Conservation (phyloP, 768 basidiomycete species). For the Gelatoporia subvermispora region DNA sequence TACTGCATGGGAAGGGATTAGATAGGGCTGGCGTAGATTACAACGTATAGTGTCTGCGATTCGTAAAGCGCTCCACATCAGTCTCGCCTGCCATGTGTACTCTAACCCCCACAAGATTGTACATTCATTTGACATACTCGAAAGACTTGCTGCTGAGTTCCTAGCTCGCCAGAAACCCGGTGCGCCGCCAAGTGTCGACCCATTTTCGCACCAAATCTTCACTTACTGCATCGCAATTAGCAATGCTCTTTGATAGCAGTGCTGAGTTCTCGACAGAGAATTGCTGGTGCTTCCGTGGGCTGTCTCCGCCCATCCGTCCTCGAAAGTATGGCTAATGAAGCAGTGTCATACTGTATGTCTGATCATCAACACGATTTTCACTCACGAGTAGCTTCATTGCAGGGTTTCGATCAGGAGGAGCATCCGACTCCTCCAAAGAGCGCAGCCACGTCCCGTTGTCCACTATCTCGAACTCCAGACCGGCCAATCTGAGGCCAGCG, state of each 20-base stretch:
- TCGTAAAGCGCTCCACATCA: too few species aligned
- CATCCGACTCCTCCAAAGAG: conserved; percentile 29
- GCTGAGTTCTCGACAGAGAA: conserved; percentile 31
- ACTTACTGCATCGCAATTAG: conserved; percentile 24
- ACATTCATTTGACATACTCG: too few species aligned
- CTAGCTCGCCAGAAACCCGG: conserved; percentile 35
- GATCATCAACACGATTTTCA: neutral
- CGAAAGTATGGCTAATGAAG: conserved; percentile 30
- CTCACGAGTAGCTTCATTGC: conserved; percentile 37
- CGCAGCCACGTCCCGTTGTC: conserved; percentile 33
- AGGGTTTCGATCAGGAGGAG: conserved; percentile 35
- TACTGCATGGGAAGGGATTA: too few species aligned
- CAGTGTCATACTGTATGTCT: conserved; percentile 6
- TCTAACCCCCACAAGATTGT: too few species aligned
- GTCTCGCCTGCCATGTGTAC: too few species aligned
- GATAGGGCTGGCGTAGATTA: too few species aligned
- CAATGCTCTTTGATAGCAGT: conserved; percentile 29
- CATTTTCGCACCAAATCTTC: conserved; percentile 36
- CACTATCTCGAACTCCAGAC: conserved; percentile 37
- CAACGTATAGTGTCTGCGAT: too few species aligned
- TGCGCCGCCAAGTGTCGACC: conserved; percentile 37
- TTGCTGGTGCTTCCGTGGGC: conserved; percentile 25
- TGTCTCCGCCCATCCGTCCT: conserved; percentile 20
- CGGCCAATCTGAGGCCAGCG: conserved; percentile 30
- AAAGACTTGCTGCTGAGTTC: too few species aligned